phyloP scores from a whole-genome alignment of 106 monocot species.

The Ottelia alismoides region DNA sequence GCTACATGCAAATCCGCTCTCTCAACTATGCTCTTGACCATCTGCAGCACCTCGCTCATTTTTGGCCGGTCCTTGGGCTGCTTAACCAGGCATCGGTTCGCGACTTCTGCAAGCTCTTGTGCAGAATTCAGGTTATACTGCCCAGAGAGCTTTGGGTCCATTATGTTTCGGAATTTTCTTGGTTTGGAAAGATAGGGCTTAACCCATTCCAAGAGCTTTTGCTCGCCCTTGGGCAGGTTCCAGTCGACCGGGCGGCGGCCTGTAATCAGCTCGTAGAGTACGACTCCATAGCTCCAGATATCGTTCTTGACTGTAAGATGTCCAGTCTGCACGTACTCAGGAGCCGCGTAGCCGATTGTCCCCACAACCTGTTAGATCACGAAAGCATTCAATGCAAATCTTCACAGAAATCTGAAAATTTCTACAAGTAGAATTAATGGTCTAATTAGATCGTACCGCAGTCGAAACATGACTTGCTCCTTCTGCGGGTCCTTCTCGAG shows the following conservation, averaged over 20 bases:
- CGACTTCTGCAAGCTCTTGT: conserved; percentile 43
- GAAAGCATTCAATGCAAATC: too few relatives aligned
- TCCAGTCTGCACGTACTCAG: conserved; percentile 79
- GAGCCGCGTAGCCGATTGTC: conserved; percentile 84
- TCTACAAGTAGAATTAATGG: background rate
- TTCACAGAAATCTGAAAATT: too few relatives aligned
- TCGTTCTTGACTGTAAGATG: conserved; percentile 65
- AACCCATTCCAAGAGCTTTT: conserved; percentile 77
- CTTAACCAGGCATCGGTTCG: conserved; percentile 48
- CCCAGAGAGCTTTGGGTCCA: conserved; percentile 51
- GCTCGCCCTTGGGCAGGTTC: conserved; percentile 63
- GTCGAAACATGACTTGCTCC: conserved; percentile 19
- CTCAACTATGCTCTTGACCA: conserved; percentile 50
- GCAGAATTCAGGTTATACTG: conserved; percentile 37
- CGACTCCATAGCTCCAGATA: conserved; percentile 84
- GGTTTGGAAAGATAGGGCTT: conserved; percentile 50
- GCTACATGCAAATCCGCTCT: conserved; percentile 25
- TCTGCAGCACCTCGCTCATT: conserved; percentile 72
- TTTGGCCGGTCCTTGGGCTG: conserved; percentile 57
- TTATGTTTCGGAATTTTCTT: conserved; percentile 45
- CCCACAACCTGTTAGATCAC: conserved; percentile 84
- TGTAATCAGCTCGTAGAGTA: conserved; percentile 84
- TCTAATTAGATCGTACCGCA: conserved; percentile 2
- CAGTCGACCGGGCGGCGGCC: conserved; percentile 63
- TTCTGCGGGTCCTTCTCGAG: conserved; percentile 16